phyloP scores from a whole-genome alignment of 2,329 filamentous ascomycete genomes.

The Alternaria hordeiaustralica region DNA sequence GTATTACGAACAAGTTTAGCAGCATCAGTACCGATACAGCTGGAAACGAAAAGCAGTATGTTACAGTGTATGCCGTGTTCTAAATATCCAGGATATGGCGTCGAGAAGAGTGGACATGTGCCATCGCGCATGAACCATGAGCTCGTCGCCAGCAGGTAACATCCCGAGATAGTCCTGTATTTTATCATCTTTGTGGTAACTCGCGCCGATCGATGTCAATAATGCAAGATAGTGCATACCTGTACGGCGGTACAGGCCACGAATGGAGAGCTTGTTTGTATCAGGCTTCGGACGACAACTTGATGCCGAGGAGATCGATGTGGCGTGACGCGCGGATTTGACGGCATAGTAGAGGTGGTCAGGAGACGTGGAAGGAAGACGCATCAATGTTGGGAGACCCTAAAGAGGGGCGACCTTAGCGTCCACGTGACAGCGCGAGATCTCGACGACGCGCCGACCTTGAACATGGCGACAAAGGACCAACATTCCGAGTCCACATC shows the following conservation, averaged over 20 bases:
- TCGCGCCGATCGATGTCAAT: background rate
- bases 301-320: background rate
- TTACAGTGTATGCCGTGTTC: conserved; percentile 2
- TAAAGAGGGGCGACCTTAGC: background rate
- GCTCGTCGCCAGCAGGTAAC: background rate
- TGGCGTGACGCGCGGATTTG: background rate
- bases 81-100: background rate
- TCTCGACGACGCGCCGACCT: conserved; percentile 8
- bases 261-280: background rate
- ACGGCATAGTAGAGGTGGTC: background rate
- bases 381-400: background rate
- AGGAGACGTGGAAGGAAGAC: background rate
- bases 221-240: background rate
- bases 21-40: background rate
- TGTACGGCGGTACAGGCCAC: background rate
- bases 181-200: background rate
- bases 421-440: conserved; percentile 19
- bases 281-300: background rate
- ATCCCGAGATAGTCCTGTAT: background rate
- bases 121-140: background rate
- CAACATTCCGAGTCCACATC: background rate
- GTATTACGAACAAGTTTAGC: conserved; percentile 1
- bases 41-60: background rate
- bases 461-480: background rate
- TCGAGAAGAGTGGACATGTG: background rate